These are phyloP conservation scores for Barnettozyma pratensis DNA, from an alignment of 805 yeast species.

Conservation along the genomic window DNA sequence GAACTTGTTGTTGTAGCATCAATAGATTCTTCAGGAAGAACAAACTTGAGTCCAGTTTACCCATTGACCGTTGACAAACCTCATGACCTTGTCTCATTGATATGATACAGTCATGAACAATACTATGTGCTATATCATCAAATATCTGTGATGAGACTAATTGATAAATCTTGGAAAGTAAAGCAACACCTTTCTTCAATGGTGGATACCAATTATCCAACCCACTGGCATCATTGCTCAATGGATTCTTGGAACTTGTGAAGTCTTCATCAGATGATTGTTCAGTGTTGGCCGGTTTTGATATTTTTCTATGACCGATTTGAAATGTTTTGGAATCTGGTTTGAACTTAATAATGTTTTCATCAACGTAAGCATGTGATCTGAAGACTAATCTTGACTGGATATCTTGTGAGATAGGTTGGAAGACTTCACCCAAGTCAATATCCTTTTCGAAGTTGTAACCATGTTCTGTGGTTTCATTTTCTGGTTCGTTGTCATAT, in stretches of 20 bases:
- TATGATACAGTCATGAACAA: slow-evolving; percentile 70
- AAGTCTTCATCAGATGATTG: slow-evolving; percentile 9
- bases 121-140: slow-evolving; percentile 84
- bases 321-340: slow-evolving; percentile 67
- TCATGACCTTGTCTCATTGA: slow-evolving; percentile 54
- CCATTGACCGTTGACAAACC: slow-evolving; percentile 40
- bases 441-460: slow-evolving; percentile 23
- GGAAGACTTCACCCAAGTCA: slow-evolving; percentile 56
- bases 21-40: slow-evolving; percentile 70
- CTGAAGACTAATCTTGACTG: slow-evolving; percentile 80
- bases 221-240: slow-evolving; percentile 1
- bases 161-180: slow-evolving; percentile 75
- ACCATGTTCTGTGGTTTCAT: slow-evolving; percentile 22
- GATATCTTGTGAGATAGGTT: slow-evolving; percentile 67
- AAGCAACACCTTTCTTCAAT: slow-evolving; percentile 56
- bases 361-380: slow-evolving; percentile 68
- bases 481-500: background rate
- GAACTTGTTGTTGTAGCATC: slow-evolving; percentile 62
- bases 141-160: slow-evolving; percentile 72
- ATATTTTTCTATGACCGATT: slow-evolving; percentile 42
- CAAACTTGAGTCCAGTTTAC: slow-evolving; percentile 53
- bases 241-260: background rate
- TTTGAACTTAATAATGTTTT: slow-evolving; percentile 57
- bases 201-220: slow-evolving; percentile 63
- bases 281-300: slow-evolving; percentile 1